Evolutionary conservation across 139 green algal species (phyloP), one percentile per base, ranked within the genome.

Genomic region (Volvox africanus): DNA sequence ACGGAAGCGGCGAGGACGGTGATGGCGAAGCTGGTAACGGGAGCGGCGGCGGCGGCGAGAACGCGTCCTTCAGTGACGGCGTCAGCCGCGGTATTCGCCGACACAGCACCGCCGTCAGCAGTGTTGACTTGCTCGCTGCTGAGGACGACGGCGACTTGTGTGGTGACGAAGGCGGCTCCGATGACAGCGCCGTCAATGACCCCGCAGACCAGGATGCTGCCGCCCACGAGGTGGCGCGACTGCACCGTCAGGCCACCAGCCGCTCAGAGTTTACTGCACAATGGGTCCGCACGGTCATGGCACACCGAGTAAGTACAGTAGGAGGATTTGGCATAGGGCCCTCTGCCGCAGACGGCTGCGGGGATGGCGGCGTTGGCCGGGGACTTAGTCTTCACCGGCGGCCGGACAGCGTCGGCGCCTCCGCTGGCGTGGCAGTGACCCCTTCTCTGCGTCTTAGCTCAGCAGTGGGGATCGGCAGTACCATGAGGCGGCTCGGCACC

Each of bases 221-320:
- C 20, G 78, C 78, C 36, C 37, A 65, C 36, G 78, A 65, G 36
- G 62, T 55, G 61, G 81, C 35, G 12, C 24, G 81, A 1, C 67
- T 89, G 68, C 85, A 89, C 85, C 37, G 85, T 20, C 37, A 71
- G 37, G 37, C 35, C 21, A 62, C 76, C 32, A 87, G 67, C 61
- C 32, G 35, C 35, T 71, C 35, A 1, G 88, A 91, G 61, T 91
- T 91, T n/a, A 77, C 87, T 36, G 88, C 88, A 14, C 61, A 87
- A 50, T 91, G 88, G 88, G 88, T 91, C 26, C 79, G 61, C 1
- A 87, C 61, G 35, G 61, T 91, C 37, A 37, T 91, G 78, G 19
- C 83, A 14, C 68, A 35, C 21, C 61, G 37, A 24, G 18, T 84
- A 20, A 82, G 33, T 32, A 36, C 18, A 32, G 77, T n/a, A 20